These are phyloP conservation scores for Dactylellina parvicollis DNA, from an alignment of 2,329 filamentous ascomycete species.

Conservation along the genomic window DNA sequence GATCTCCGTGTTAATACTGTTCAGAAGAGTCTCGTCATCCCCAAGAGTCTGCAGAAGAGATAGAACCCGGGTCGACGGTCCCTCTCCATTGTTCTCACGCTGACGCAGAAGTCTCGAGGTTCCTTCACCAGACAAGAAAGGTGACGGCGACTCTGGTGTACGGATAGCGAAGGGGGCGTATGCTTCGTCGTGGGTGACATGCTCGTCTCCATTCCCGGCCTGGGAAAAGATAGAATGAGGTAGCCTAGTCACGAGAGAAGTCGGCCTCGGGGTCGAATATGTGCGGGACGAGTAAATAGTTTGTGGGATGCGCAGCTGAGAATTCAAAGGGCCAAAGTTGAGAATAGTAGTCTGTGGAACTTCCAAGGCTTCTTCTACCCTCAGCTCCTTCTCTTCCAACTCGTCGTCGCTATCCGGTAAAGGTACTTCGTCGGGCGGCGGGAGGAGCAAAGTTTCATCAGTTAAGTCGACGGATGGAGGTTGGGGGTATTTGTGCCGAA, in stretches of 20 bases:
- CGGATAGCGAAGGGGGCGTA: not conserved
- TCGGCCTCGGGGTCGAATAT: not conserved
- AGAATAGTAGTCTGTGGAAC: slow-evolving; percentile 17
- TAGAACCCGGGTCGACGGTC: not conserved
- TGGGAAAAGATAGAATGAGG: not conserved
- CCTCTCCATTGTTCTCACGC: not conserved
- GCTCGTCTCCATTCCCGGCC: not conserved
- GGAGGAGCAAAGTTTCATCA: slow-evolving; percentile 17
- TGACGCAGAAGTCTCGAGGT: not conserved
- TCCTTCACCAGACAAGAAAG: not conserved
- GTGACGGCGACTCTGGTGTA: not conserved
- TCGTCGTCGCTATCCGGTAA: not conserved
- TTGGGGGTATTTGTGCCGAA: slow-evolving; percentile 4
- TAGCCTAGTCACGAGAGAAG: slow-evolving; percentile 3
- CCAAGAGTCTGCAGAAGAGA: not conserved
- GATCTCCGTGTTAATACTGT: not conserved
- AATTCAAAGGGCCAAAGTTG: slow-evolving; percentile 11
- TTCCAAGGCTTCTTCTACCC: not conserved
- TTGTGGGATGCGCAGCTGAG: not conserved
- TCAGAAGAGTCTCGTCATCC: not conserved
- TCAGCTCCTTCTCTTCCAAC: not conserved
- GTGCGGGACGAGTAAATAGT: no score
- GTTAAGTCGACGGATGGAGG: not conserved
- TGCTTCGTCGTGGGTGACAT: not conserved
- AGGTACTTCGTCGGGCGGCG: not conserved